A percentile compares a stretch with the other conserved stretches of the same genome.
Evolutionary conservation across 345 rosid genomes (phyloP).

Genomic region (Zanthoxylum bungeanum): DNA sequence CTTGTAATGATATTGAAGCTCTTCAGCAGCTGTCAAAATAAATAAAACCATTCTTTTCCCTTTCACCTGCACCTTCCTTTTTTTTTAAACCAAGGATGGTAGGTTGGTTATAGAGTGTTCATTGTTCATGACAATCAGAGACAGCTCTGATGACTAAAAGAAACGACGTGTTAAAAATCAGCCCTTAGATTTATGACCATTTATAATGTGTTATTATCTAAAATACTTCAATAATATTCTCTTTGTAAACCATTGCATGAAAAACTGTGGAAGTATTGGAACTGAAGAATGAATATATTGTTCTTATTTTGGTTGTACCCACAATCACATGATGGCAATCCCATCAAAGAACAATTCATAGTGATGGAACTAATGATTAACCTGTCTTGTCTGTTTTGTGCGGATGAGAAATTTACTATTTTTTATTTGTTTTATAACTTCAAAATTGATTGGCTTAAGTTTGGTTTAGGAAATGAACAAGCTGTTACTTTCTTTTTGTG

Average conservation of each 20-base stretch:
- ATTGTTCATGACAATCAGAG: too few species aligned
- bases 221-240: not conserved
- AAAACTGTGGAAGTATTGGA: too few species aligned
- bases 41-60: not conserved
- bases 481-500: too few species aligned
- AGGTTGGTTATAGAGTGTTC: not conserved
- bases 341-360: not conserved
- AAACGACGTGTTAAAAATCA: not conserved
- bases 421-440: not conserved
- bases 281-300: not conserved
- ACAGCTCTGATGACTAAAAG: too few species aligned
- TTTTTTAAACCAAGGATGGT: not conserved
- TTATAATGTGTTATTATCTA: not conserved
- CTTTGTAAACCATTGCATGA: not conserved
- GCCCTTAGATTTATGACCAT: not conserved
- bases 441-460: not conserved
- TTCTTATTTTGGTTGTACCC: too few species aligned
- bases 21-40: too few species aligned
- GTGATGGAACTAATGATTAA: not conserved
- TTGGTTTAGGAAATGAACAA: not conserved
- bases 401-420: not conserved
- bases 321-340: not conserved
- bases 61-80: not conserved
- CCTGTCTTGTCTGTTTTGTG: not conserved
- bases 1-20: too few species aligned